A percentile compares a stretch with the other conserved stretches of the same genome.
phyloP scores from a whole-genome alignment of 1,139 yeast species.

The Pichia sp. region DNA sequence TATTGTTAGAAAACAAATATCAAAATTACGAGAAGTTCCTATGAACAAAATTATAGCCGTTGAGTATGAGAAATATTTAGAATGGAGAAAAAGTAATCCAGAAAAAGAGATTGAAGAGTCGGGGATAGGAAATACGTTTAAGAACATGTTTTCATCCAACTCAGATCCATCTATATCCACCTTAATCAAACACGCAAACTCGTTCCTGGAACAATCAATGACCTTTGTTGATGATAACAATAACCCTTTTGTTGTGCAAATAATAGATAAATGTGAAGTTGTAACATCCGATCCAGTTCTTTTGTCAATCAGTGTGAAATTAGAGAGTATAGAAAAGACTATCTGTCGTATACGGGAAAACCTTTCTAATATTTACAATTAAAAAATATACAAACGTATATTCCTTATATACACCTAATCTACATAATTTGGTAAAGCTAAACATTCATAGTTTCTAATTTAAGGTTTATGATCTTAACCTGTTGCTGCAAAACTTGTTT shows the following conservation, averaged over 20 bases:
- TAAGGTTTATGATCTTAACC: constrained; percentile 15
- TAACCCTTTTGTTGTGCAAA: constrained; percentile 26
- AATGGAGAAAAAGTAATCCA: constrained; percentile 19
- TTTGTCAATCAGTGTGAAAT: constrained; percentile 27
- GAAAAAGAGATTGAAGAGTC: constrained; percentile 7
- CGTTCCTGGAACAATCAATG: constrained; percentile 27
- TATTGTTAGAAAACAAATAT: constrained; percentile 26
- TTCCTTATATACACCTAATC: background rate
- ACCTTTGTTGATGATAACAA: constrained; percentile 27
- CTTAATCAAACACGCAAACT: constrained; percentile 24
- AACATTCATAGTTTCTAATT: constrained; percentile 18
- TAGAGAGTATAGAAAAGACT: constrained; percentile 29
- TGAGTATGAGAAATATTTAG: constrained; percentile 26
- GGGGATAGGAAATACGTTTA: constrained; percentile 6
- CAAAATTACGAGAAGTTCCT: constrained; percentile 26
- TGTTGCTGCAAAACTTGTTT: constrained; percentile 18
- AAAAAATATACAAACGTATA: background rate
- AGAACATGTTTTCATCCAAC: constrained; percentile 19
- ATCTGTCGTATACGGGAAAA: constrained; percentile 23
- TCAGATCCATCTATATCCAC: constrained; percentile 27
- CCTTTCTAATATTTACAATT: constrained; percentile 8
- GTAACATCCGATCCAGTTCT: constrained; percentile 32
- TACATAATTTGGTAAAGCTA: too few species aligned
- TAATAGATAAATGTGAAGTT: constrained; percentile 28
- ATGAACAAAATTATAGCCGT: constrained; percentile 27